Evolutionary conservation across 768 basidiomycete genomes (phyloP).

Genomic region (Kwoniella pini): DNA sequence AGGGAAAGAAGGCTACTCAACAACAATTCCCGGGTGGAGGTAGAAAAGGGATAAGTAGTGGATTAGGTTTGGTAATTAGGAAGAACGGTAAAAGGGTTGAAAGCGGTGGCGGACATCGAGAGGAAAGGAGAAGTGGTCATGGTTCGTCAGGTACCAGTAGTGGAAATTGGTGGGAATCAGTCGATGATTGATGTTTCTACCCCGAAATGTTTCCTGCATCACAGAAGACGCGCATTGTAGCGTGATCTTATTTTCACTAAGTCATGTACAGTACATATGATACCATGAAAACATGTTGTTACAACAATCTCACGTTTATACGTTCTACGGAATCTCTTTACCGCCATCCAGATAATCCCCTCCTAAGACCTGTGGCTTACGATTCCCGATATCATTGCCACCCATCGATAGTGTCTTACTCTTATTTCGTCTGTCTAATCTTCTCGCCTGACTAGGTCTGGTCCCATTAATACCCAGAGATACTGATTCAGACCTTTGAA

Average conservation of each 20-base stretch:
- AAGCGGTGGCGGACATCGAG: slow-evolving; percentile 19
- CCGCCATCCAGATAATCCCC: slow-evolving; percentile 24
- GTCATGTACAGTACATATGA: too few species aligned
- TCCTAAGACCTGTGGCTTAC: slow-evolving; percentile 10
- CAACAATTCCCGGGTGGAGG: slow-evolving; percentile 60
- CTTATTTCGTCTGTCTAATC: too few species aligned
- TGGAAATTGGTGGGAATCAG: slow-evolving; percentile 44
- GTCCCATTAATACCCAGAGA: neutral
- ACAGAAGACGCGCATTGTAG: too few species aligned
- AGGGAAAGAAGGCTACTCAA: slow-evolving; percentile 16
- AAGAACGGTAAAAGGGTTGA: slow-evolving; percentile 28
- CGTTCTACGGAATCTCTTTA: slow-evolving; percentile 3
- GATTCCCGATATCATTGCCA: neutral
- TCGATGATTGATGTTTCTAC: slow-evolving; percentile 13
- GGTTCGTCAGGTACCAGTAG: neutral
- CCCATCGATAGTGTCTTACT: too few species aligned
- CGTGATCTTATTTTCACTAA: too few species aligned
- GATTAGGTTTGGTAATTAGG: slow-evolving; percentile 36
- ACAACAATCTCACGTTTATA: neutral
- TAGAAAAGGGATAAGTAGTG: slow-evolving; percentile 63
- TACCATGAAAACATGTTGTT: too few species aligned
- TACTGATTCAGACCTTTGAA: neutral
- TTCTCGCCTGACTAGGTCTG: too few species aligned
- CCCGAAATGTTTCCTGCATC: too few species aligned
- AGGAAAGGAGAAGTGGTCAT: slow-evolving; percentile 14